Evolutionary conservation across 768 basidiomycete species (phyloP), one percentile per base, ranked within the genome.

Genomic region (Tulasnella sp.): DNA sequence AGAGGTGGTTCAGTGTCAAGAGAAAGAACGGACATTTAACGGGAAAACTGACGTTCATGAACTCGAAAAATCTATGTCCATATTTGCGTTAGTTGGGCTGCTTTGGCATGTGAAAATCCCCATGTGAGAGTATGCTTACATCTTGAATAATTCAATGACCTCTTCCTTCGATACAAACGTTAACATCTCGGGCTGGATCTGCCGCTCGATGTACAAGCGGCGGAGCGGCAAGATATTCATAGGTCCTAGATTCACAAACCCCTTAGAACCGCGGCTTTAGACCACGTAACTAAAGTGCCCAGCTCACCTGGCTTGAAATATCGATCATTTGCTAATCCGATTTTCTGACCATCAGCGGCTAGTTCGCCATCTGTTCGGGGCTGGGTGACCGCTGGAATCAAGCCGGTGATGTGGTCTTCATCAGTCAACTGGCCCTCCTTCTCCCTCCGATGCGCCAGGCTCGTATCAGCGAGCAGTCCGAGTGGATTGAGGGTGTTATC

Each of bases 401-500:
- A 72, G 71, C 67, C 45, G 34, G 68, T 34, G 36, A 69, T 12
- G 45, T 54, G 54, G 42, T 74, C 58, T 38, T 36, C 71, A 39
- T 68, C 76, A 42, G 40, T 38, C n/a, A 31, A n/a, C 8, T n/a
- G 31, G 6, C 91, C 36, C 67, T 75, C 54, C 14, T 42, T 45
- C 74, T 77, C 74, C n/a, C 76, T 39, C 9, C 67, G 64, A 22
- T 68, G 77, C 19, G 78, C 78, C 39, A 84, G 71, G 80, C 91
- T 93, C 0, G 94, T 93, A 81, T 98, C 96, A 0, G 95, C 97
- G 22, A 99, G 87, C 0, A 99, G 85, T 0, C 97, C 97, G 14
- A 99, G 86, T 5, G 97, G 97, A 78, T 97, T 98, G 49, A 99
- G 85, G 0, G 92, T 85, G 81, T 97, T 97, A 82, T 98, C 96